phyloP scores from a whole-genome alignment of 805 yeast species.

The Blastobotrys parvus region DNA sequence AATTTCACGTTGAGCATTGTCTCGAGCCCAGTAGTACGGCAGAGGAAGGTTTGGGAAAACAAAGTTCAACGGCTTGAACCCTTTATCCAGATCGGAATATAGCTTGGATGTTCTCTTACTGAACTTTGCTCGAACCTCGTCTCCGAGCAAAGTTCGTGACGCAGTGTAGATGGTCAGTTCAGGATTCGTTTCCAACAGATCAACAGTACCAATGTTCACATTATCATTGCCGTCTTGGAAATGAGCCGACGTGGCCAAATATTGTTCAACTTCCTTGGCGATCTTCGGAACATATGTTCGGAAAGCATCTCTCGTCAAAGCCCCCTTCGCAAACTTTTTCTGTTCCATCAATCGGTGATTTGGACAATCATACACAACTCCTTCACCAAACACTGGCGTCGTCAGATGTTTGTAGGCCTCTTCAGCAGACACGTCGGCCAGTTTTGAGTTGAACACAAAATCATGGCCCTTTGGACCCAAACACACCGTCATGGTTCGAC shows the following conservation, averaged over 20 bases:
- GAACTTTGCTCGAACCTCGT: constrained; percentile 78
- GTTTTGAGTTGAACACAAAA: constrained; percentile 84
- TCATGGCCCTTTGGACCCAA: constrained; percentile 98
- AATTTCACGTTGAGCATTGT: constrained; percentile 76
- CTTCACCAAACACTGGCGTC: constrained; percentile 98
- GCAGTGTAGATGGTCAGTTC: constrained; percentile 97
- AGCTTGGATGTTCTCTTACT: constrained; percentile 76
- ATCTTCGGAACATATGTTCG: constrained; percentile 81
- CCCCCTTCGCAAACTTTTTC: constrained; percentile 89
- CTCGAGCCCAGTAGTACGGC: constrained; percentile 77
- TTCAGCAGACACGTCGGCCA: constrained; percentile 88
- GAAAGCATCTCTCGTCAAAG: constrained; percentile 80
- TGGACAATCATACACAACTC: constrained; percentile 96
- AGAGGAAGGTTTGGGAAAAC: constrained; percentile 92
- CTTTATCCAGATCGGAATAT: constrained; percentile 89
- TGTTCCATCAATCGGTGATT: constrained; percentile 94
- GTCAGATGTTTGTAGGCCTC: constrained; percentile 93
- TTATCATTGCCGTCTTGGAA: constrained; percentile 34
- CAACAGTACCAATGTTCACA: constrained; percentile 22
- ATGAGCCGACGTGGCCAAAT: constrained; percentile 45
- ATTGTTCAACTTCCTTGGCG: constrained; percentile 63
- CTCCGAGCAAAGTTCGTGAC: constrained; percentile 82
- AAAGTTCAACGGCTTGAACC: constrained; percentile 92
- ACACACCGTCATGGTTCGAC: constrained; percentile 90
- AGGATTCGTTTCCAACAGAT: constrained; percentile 77